phyloP scores from a whole-genome alignment of 2,329 filamentous ascomycete genomes.

The Ophiostoma tasmaniense region DNA sequence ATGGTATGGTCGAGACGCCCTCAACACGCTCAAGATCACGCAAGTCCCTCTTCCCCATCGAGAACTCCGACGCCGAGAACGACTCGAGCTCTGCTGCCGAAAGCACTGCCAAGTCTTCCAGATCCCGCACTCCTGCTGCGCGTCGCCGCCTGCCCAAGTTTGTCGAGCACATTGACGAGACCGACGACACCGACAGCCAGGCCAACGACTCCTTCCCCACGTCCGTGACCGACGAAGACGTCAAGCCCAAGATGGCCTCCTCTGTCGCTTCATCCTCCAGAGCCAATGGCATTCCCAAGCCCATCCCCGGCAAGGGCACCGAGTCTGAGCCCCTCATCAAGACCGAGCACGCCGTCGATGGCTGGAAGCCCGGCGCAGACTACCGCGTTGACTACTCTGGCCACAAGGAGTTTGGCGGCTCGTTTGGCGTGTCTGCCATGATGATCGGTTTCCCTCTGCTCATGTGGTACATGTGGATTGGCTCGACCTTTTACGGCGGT shows the following conservation, averaged over 20 bases:
- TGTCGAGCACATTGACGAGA: slow-evolving; percentile 42
- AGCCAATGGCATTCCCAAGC: slow-evolving; percentile 22
- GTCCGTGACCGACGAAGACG: slow-evolving; percentile 22
- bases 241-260: slow-evolving; percentile 20
- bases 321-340: slow-evolving; percentile 19
- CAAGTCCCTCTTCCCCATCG: slow-evolving; percentile 38
- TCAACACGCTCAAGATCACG: slow-evolving; percentile 40
- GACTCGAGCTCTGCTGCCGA: slow-evolving; percentile 43
- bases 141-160: slow-evolving; percentile 44
- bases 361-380: slow-evolving; percentile 52
- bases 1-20: slow-evolving; percentile 54
- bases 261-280: slow-evolving; percentile 17
- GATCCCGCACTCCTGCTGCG: slow-evolving; percentile 20
- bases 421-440: slow-evolving; percentile 68
- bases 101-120: slow-evolving; percentile 23
- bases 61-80: slow-evolving; percentile 39
- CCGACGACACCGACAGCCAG: slow-evolving; percentile 28
- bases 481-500: slow-evolving; percentile 84
- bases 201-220: not conserved
- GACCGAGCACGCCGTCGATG: slow-evolving; percentile 38
- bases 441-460: slow-evolving; percentile 89
- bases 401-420: slow-evolving; percentile 78
- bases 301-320: slow-evolving; percentile 26
- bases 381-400: slow-evolving; percentile 56
- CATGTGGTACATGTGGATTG: slow-evolving; percentile 99